phyloP scores from a whole-genome alignment of 176 grass and related monocot species.

The Oryza glaberrima region DNA sequence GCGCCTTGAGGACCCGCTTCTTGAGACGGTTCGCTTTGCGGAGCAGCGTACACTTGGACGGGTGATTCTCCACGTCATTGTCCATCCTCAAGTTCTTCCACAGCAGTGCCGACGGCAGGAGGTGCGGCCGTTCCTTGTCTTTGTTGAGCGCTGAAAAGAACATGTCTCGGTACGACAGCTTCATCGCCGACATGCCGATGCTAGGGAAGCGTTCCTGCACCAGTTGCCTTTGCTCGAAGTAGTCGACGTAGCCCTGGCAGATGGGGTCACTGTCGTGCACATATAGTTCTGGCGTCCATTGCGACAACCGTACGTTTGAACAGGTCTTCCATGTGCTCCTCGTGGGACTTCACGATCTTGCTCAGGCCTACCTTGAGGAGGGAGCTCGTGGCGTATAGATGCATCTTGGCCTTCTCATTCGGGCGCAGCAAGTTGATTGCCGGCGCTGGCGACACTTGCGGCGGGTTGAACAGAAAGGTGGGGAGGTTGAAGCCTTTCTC shows the following conservation, averaged over 20 bases:
- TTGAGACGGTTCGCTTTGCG: no score
- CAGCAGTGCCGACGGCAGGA: slow-evolving; percentile 18
- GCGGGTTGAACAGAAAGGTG: background rate
- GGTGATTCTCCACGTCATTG: background rate
- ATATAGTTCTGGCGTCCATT: slow-evolving; percentile 28
- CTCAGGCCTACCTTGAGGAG: background rate
- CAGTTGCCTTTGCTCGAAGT: slow-evolving; percentile 35
- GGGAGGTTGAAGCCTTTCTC: background rate
- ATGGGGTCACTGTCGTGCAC: slow-evolving; percentile 10
- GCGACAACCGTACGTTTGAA: background rate
- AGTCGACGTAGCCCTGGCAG: slow-evolving; percentile 36
- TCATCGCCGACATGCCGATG: background rate
- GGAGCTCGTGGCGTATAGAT: background rate
- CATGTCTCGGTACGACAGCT: slow-evolving; percentile 27
- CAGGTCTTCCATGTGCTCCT: background rate
- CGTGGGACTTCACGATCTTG: background rate
- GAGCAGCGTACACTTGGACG: no score
- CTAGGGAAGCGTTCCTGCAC: background rate
- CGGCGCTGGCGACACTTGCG: slow-evolving; percentile 23
- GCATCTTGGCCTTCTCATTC: background rate
- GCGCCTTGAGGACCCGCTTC: no score
- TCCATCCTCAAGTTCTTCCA: slow-evolving; percentile 13
- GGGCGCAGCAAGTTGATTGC: background rate
- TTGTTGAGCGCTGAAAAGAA: background rate
- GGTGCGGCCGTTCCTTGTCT: slow-evolving; percentile 7